phyloP scores from a whole-genome alignment of 305 asterid genomes.

The Fraxinus sp. region DNA sequence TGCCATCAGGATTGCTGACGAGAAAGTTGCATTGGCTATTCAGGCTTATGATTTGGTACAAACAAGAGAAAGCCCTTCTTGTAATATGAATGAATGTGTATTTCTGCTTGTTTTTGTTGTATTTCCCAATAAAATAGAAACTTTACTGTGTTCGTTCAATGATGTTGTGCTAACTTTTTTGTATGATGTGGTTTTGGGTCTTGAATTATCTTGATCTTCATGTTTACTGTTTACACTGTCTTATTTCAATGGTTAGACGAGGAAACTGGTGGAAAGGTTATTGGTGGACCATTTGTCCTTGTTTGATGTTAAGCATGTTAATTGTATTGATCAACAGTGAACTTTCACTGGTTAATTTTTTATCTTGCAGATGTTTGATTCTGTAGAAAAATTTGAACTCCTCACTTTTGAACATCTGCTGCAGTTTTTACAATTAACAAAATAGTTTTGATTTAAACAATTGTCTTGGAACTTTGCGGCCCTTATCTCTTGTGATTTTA shows the following conservation, averaged over 20 bases:
- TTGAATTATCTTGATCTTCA: neutral
- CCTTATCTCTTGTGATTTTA: neutral
- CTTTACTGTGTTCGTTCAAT: neutral
- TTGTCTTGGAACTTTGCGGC: neutral
- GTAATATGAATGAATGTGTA: neutral
- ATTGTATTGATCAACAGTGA: neutral
- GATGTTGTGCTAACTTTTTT: neutral
- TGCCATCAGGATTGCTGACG: slow-evolving; percentile 93
- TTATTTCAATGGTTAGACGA: neutral
- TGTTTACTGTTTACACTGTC: neutral
- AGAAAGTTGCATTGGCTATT: slow-evolving; percentile 81
- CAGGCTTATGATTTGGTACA: slow-evolving; percentile 94
- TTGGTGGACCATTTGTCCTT: neutral
- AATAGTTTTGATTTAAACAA: neutral
- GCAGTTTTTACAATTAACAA: neutral
- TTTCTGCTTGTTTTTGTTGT: slow-evolving; percentile 13
- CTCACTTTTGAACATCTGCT: neutral
- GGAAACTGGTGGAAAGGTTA: neutral
- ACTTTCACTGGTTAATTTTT: neutral
- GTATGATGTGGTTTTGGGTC: neutral
- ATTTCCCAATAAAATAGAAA: neutral
- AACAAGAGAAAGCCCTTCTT: neutral
- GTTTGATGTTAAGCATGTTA: neutral
- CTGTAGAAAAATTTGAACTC: neutral
- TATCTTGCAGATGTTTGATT: neutral